Evolutionary conservation across 176 grass and related monocot species (phyloP).

Genomic region (Musa schizocarpa): DNA sequence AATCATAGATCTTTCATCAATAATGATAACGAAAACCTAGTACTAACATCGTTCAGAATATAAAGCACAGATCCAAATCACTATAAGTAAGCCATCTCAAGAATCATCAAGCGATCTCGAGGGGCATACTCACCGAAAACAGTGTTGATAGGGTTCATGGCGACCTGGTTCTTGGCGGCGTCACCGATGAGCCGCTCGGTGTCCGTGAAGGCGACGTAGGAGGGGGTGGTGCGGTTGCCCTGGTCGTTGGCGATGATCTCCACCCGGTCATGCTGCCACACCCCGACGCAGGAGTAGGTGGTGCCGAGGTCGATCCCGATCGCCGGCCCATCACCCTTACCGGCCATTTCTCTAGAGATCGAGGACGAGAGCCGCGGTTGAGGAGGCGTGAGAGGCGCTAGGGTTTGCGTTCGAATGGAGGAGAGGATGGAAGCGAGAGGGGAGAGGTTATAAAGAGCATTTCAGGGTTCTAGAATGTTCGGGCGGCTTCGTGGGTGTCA

Average conservation of each 20-base stretch:
- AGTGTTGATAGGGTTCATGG: conserved; percentile 12
- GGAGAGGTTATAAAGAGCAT: background rate
- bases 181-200: conserved; percentile 15
- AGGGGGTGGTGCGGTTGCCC: conserved; percentile 20
- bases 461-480: background rate
- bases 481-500: too few species aligned
- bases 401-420: too few species aligned
- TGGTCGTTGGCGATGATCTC: conserved; percentile 20
- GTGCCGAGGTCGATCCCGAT: conserved; percentile 20
- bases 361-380: too few species aligned
- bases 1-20: too few species aligned
- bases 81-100: background rate
- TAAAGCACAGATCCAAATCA: too few species aligned
- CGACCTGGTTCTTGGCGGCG: conserved; percentile 19
- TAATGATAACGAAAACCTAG: too few species aligned
- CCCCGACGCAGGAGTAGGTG: conserved; percentile 23
- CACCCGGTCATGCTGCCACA: conserved; percentile 23
- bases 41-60: too few species aligned
- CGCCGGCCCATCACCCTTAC: conserved; percentile 1
- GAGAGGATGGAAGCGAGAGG: background rate
- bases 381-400: too few species aligned
- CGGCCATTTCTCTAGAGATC: background rate
- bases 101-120: background rate
- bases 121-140: conserved; percentile 8
- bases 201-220: conserved; percentile 11